Evolutionary conservation across 2,329 filamentous ascomycete species (phyloP), one percentile per base, ranked within the genome.

Genomic region (Bipolaris sorokiniana): DNA sequence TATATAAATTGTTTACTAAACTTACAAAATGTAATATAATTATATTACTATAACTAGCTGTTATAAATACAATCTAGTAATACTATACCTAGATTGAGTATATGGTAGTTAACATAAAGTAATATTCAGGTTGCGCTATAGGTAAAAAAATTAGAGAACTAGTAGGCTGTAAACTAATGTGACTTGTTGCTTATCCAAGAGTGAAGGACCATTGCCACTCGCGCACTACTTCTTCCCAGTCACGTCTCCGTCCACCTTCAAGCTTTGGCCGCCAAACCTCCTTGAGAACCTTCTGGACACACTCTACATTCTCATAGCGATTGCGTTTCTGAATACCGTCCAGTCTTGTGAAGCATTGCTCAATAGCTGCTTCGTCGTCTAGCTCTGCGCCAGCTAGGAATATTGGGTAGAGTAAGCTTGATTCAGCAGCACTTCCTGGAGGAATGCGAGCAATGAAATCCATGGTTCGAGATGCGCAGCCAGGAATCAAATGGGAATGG

Each of bases 161-260:
- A 22, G 3, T 22, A 5, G 3, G 22, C 22, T 22, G 5, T 22
- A 5, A 22, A 22, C 22, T 22, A 22, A 5, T 22, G 5, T 2
- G 22, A 22, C 2, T 3, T 22, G 3, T 22, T 22, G 9, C 15
- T 60, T 61, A 75, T 37, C 69, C 69, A 18, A 74, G 59, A 2
- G 70, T 75, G 46, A 75, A 71, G 0, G 71, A 74, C 73, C 73
- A 76, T 1, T 67, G 62, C 72, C 69, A 73, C 38, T 76, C 73
- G 51, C 64, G 69, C 15, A 76, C 55, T 0, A 76, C 67, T 4
- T 76, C 71, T 60, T 75, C 73, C 73, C 73, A 76, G 45, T 73
- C 70, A 45, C 68, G 65, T 56, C 65, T 67, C 46, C 60, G 46
- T 1, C 66, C 66, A 3, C 70, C 68, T 52, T 72, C 68, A 20